Evolutionary conservation across 2,329 filamentous ascomycete species (phyloP), one percentile per base, ranked within the genome.

Genomic region (Ramularia endophylla): DNA sequence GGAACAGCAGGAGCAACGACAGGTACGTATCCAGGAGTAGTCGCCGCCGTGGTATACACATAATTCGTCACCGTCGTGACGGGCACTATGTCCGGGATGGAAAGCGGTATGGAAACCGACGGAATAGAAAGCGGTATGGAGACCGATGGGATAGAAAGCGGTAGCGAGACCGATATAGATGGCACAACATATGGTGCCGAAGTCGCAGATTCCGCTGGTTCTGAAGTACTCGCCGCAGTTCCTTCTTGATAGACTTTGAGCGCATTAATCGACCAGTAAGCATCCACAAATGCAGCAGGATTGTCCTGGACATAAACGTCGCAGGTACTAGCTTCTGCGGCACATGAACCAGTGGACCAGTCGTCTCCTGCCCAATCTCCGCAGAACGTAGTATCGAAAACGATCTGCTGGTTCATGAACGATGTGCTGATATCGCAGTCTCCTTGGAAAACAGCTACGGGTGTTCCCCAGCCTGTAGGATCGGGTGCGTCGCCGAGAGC

Each of bases 351-450:
- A 27, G 40, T 47, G 8, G 43, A 41, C 54, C 60, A 64, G 7
- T 56, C 50, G 16, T 53, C 54, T 27, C 62, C 63, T 5, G 64
- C 64, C 59, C 60, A 67, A 36, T 63, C 58, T 25, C 66, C 66
- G 43, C 66, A 69, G 49, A 67, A 68, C 12, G 62, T 73, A 17
- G 67, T 67, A 64, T 92, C 92, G 71, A 94, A 88, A 5, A 75
- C 78, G 18, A 75, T 67, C 9, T 55, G 42, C 34, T 65, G 59
- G 34, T 64, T 48, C 2, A 35, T 53, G 53, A 69, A 65, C 12
- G 59, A 44, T 9, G 39, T 37, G 43, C 59, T 40, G 38, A 68
- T 61, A 27, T 64, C 49, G 42, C 65, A 69, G 22, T 44, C 52
- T 12, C 64, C 62, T 30, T 53, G 77, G 62, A 86, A 87, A 41